Percentiles rank a stretch among this genome's conserved stretches.
phyloP scores from a whole-genome alignment of 2,329 filamentous ascomycete genomes.

The Chlorencoelia australis region DNA sequence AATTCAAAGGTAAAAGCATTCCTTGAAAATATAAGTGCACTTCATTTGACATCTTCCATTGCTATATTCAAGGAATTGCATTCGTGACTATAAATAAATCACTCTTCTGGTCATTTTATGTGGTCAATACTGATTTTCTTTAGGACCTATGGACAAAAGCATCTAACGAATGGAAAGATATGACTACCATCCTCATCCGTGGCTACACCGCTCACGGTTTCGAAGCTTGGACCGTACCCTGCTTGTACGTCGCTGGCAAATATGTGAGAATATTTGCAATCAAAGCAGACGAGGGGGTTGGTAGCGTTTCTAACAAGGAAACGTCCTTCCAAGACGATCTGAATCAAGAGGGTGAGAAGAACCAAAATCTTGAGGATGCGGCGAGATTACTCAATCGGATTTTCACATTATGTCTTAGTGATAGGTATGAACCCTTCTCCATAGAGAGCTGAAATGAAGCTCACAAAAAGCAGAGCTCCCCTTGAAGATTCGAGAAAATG shows the following conservation, averaged over 20 bases:
- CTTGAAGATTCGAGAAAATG: constrained; percentile 91
- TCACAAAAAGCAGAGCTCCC: constrained; percentile 47
- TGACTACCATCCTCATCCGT: constrained; percentile 66
- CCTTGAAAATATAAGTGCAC: too few species aligned
- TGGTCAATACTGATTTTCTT: too few species aligned
- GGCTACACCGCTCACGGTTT: constrained; percentile 71
- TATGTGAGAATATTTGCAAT: constrained; percentile 84
- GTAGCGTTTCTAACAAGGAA: constrained; percentile 34
- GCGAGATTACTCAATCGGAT: constrained; percentile 85
- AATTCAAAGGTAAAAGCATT: constrained; percentile 24
- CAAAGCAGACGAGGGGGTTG: constrained; percentile 66
- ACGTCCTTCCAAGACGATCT: constrained; percentile 69
- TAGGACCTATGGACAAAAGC: constrained; percentile 54
- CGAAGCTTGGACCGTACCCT: constrained; percentile 85
- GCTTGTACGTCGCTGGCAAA: constrained; percentile 78
- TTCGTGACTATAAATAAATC: too few species aligned
- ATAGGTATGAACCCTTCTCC: constrained; percentile 50
- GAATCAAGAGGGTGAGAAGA: constrained; percentile 63
- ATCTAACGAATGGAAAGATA: constrained; percentile 81
- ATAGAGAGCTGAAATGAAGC: neutral
- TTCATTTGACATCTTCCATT: too few species aligned
- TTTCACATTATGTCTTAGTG: constrained; percentile 81
- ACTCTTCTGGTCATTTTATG: too few species aligned
- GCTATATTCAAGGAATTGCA: too few species aligned
- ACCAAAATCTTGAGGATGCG: constrained; percentile 82